phyloP scores from a whole-genome alignment of 2,329 filamentous ascomycete species.

The Fusarium graminum region DNA sequence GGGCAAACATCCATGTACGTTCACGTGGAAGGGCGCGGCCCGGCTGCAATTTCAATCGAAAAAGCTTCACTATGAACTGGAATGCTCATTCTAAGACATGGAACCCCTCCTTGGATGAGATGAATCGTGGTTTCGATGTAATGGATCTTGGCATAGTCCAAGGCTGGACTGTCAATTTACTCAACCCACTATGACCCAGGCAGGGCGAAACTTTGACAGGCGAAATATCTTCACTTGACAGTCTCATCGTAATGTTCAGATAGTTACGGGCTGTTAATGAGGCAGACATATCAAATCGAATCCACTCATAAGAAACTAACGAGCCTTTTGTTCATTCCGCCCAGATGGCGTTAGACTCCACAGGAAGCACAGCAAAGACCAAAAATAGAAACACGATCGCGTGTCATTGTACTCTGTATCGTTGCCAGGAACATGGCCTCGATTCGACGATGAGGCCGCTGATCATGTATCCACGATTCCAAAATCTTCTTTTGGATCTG shows the following conservation, averaged over 20 bases:
- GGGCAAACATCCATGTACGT: constrained; percentile 3
- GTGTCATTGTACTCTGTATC: constrained; percentile 40
- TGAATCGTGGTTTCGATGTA: not conserved
- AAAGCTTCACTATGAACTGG: constrained; percentile 24
- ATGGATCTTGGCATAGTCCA: not conserved
- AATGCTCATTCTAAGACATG: constrained; percentile 17
- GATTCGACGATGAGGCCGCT: constrained; percentile 21
- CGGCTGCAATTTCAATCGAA: constrained; percentile 1
- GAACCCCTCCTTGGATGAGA: constrained; percentile 1
- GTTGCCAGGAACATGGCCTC: constrained; percentile 34
- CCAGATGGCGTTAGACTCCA: constrained; percentile 5
- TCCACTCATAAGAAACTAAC: constrained; percentile 1
- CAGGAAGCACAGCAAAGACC: constrained; percentile 13
- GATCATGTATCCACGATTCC: constrained; percentile 26
- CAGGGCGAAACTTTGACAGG: not conserved
- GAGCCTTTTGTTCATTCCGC: constrained; percentile 13
- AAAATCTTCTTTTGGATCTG: constrained; percentile 4
- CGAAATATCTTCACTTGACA: constrained; percentile 4
- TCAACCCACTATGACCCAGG: not conserved
- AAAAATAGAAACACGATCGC: constrained; percentile 48
- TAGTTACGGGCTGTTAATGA: not conserved
- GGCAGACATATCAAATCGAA: not conserved
- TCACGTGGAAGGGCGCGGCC: not conserved
- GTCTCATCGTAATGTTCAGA: not conserved
- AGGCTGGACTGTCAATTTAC: not conserved